Conservation (phyloP, 257 asterid species). For the Mentha longifolia region DNA sequence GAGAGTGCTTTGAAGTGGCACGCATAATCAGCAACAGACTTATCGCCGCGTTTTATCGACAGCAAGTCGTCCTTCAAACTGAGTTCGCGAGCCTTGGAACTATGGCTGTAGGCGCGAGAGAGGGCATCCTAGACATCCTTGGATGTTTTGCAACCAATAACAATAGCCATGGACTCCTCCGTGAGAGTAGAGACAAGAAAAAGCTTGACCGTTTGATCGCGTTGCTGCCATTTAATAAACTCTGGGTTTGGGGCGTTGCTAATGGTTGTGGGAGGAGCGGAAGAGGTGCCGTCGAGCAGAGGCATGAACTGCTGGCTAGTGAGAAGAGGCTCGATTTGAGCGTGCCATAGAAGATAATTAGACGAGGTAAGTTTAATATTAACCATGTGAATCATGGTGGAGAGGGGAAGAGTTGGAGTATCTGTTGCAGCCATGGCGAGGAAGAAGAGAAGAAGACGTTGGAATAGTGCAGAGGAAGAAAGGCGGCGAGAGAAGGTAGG, state of each 20-base stretch:
- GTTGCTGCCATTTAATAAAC: not conserved
- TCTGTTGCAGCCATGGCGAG: too few species aligned
- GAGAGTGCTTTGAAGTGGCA: not conserved
- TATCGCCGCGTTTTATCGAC: not conserved
- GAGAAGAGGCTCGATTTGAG: too few species aligned
- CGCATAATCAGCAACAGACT: not conserved
- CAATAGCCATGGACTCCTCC: not conserved
- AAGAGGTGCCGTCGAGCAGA: not conserved
- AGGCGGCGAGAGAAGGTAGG: not conserved
- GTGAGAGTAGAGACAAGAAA: not conserved
- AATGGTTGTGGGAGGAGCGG: not conserved
- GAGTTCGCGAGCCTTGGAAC: not conserved
- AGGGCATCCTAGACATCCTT: not conserved
- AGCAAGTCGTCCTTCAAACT: not conserved
- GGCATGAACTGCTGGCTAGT: not conserved
- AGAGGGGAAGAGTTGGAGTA: too few species aligned
- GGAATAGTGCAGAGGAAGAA: not conserved
- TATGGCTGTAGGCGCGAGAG: not conserved
- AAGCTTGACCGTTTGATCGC: not conserved
- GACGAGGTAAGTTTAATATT: not conserved
- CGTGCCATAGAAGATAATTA: not conserved
- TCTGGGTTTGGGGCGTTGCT: not conserved
- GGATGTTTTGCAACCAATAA: not conserved
- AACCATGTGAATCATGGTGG: too few species aligned
- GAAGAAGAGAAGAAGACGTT: too few species aligned